A percentile compares a stretch with the other conserved stretches of the same genome.
These are phyloP conservation scores for Cryphonectria carpinicola DNA, from an alignment of 2,329 filamentous ascomycete species.

Conservation along the genomic window DNA sequence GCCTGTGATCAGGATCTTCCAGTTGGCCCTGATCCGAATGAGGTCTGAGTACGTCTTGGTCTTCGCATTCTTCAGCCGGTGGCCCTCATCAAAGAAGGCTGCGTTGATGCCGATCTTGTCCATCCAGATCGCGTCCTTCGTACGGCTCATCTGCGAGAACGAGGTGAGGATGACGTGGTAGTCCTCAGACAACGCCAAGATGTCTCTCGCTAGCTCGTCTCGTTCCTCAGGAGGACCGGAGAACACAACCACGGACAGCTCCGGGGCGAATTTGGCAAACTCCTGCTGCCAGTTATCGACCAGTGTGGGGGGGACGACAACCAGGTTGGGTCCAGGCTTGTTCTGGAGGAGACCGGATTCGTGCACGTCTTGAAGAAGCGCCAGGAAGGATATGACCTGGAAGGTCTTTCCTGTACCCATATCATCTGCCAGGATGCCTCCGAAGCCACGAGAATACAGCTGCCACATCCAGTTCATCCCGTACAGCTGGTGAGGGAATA, in stretches of 20 bases:
- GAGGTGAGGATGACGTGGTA: constrained; percentile 32
- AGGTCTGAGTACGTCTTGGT: constrained; percentile 82
- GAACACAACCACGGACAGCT: constrained; percentile 73
- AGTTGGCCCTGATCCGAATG: constrained; percentile 75
- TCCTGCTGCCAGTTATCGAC: constrained; percentile 95
- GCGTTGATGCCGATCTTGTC: constrained; percentile 53
- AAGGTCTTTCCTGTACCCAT: constrained; percentile 98
- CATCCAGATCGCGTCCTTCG: constrained; percentile 55
- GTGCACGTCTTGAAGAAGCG: constrained; percentile 74
- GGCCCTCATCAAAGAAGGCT: constrained; percentile 89
- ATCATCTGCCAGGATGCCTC: constrained; percentile 93
- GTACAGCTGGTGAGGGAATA: constrained; percentile 94
- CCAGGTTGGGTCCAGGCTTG: constrained; percentile 71
- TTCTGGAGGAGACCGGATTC: constrained; percentile 35
- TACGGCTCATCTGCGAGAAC: constrained; percentile 59
- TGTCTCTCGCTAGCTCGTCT: constrained; percentile 65
- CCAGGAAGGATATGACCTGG: constrained; percentile 90
- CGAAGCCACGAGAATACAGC: constrained; percentile 77
- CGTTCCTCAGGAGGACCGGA: constrained; percentile 69
- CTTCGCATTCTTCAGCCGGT: constrained; percentile 86
- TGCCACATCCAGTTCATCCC: constrained; percentile 94
- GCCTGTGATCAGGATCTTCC: constrained; percentile 84
- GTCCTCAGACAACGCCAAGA: constrained; percentile 25
- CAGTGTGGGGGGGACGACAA: constrained; percentile 91
- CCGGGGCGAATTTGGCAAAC: constrained; percentile 84